These are phyloP conservation scores for Zalerion maritima DNA, from an alignment of 495 filamentous ascomycete species.

Conservation along the genomic window DNA sequence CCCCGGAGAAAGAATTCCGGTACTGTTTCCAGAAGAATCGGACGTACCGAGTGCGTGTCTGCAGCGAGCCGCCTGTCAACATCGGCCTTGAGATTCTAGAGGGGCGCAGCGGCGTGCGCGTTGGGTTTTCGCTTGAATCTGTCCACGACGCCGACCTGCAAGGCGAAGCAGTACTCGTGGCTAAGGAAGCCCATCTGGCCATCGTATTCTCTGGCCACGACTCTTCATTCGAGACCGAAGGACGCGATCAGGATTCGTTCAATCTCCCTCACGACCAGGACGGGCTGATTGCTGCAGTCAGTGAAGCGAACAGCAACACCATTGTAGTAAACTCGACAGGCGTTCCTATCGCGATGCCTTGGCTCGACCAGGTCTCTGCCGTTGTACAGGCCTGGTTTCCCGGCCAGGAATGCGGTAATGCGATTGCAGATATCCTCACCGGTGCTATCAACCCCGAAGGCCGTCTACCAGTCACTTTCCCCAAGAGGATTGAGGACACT, in stretches of 20 bases:
- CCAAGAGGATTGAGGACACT: constrained; percentile 41
- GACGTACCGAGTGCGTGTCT: neutral
- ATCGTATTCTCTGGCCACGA: constrained; percentile 48
- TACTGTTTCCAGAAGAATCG: constrained; percentile 1
- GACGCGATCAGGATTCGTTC: constrained; percentile 47
- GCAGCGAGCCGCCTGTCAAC: neutral
- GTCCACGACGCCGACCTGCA: neutral
- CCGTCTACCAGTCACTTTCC: constrained; percentile 40
- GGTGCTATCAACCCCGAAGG: constrained; percentile 42
- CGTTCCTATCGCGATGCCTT: constrained; percentile 51
- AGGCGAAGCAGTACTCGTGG: constrained; percentile 32
- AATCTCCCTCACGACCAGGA: constrained; percentile 42
- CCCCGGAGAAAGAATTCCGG: neutral
- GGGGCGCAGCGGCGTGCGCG: neutral
- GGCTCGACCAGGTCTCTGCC: constrained; percentile 35
- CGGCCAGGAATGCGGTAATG: constrained; percentile 49
- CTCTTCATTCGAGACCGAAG: constrained; percentile 52
- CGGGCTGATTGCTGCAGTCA: constrained; percentile 39
- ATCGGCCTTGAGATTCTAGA: constrained; percentile 1
- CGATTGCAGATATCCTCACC: constrained; percentile 42
- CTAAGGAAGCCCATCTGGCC: constrained; percentile 38
- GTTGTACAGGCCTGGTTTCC: constrained; percentile 44
- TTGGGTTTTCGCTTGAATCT: neutral
- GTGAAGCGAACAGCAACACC: constrained; percentile 40
- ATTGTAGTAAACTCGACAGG: constrained; percentile 51